Evolutionary conservation across 768 basidiomycete genomes (phyloP).

Genomic region (Mycena sanguinolenta): DNA sequence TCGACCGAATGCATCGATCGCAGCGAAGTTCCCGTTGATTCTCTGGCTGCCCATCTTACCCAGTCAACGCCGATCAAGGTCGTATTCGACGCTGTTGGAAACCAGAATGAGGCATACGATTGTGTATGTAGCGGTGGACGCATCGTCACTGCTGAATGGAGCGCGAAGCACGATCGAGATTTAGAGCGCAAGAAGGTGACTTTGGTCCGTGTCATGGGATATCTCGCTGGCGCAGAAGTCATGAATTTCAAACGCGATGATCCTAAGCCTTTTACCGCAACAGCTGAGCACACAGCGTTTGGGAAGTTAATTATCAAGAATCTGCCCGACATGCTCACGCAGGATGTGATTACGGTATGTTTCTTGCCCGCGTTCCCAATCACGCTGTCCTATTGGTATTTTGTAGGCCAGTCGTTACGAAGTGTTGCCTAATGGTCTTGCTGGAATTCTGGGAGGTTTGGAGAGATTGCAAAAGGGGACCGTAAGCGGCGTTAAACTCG

Average conservation of each 20-base stretch:
- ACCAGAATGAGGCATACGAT: conserved; percentile 9
- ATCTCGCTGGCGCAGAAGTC: conserved; percentile 37
- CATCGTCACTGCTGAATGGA: not conserved
- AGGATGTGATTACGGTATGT: conserved; percentile 42
- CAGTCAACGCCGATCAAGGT: conserved; percentile 8
- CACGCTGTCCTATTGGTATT: too few relatives aligned
- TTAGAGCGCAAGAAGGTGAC: not conserved
- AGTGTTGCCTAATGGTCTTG: conserved; percentile 57
- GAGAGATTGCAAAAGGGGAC: conserved; percentile 35
- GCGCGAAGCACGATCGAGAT: not conserved
- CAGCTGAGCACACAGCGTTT: conserved; percentile 40
- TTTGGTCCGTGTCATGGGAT: not conserved
- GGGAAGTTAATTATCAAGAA: conserved; percentile 35
- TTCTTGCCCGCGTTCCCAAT: not conserved
- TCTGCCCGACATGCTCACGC: conserved; percentile 47
- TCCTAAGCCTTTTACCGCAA: conserved; percentile 7
- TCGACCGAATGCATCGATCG: conserved; percentile 51
- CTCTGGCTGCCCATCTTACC: conserved; percentile 4
- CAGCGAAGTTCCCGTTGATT: conserved; percentile 2
- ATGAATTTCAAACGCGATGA: conserved; percentile 37
- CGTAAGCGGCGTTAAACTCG: conserved; percentile 30
- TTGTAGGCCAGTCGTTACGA: conserved; percentile 60
- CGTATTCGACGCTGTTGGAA: conserved; percentile 11
- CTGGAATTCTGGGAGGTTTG: conserved; percentile 58
- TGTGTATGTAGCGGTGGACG: not conserved